These are phyloP conservation scores for Marasmius sp. DNA, from an alignment of 1,284 basidiomycete species.

Conservation along the genomic window DNA sequence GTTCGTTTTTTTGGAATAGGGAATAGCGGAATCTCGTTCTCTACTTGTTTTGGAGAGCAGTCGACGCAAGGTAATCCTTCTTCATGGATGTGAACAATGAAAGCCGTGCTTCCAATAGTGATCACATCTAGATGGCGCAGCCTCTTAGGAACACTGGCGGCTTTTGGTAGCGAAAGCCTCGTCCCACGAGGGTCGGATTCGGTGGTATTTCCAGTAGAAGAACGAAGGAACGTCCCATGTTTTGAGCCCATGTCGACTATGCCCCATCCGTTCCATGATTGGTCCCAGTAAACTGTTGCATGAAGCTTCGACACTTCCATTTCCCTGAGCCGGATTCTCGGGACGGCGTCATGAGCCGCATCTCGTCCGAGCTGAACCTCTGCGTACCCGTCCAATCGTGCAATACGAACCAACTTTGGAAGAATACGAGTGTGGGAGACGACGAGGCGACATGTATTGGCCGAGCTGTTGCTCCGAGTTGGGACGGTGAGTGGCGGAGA, in stretches of 20 bases:
- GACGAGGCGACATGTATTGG: conserved; percentile 48
- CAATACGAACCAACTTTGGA: conserved; percentile 48
- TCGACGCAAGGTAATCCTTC: conserved; percentile 57
- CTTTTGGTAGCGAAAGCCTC: conserved; percentile 62
- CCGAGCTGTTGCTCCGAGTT: not conserved
- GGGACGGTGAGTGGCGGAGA: conserved; percentile 23
- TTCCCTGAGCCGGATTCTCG: conserved; percentile 73
- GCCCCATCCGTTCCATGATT: conserved; percentile 55
- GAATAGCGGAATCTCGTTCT: conserved; percentile 63
- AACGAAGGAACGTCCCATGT: conserved; percentile 69
- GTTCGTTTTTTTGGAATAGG: conserved; percentile 27
- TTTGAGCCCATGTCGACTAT: conserved; percentile 81
- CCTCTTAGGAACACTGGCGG: conserved; percentile 64
- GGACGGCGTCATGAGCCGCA: conserved; percentile 43
- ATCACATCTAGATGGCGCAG: conserved; percentile 64
- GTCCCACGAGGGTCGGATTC: conserved; percentile 27
- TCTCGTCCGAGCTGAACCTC: conserved; percentile 75
- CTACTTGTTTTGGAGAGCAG: conserved; percentile 46
- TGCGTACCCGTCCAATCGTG: conserved; percentile 58
- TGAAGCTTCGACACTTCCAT: conserved; percentile 81
- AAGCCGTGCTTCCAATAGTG: conserved; percentile 66
- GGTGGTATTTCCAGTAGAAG: conserved; percentile 12
- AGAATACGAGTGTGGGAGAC: conserved; percentile 53
- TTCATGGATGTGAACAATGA: conserved; percentile 67
- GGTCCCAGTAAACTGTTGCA: conserved; percentile 72